These are phyloP conservation scores for Pisolithus tinctorius DNA, from an alignment of 768 basidiomycete species.

Conservation along the genomic window DNA sequence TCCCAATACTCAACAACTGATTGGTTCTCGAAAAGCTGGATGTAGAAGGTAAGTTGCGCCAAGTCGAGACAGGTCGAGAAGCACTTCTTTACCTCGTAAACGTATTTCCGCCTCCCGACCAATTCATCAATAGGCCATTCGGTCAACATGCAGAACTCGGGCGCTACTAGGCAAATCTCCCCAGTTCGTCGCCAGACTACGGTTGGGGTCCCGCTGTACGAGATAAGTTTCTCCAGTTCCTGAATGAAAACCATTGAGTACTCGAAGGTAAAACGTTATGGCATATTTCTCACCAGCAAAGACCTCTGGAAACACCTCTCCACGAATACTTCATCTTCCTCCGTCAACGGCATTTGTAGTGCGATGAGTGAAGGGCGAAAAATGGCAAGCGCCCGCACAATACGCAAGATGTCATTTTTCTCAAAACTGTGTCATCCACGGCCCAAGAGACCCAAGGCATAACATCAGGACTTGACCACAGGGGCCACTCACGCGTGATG, in stretches of 20 bases:
- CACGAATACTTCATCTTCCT: conserved; percentile 94
- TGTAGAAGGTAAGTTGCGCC: background rate
- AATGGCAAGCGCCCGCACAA: conserved; percentile 90
- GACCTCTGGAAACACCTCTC: conserved; percentile 95
- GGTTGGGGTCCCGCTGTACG: conserved; percentile 94
- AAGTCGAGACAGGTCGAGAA: conserved; percentile 13
- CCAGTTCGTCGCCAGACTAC: conserved; percentile 98
- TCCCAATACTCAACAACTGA: conserved; percentile 96
- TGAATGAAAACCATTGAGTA: conserved; percentile 24
- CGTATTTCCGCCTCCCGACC: conserved; percentile 45
- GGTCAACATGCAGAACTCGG: conserved; percentile 92
- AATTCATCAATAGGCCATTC: conserved; percentile 88
- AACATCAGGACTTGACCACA: conserved; percentile 28
- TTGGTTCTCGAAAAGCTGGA: conserved; percentile 88
- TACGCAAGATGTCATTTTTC: conserved; percentile 90
- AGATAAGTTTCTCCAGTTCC: conserved; percentile 97
- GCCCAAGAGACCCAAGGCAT: conserved; percentile 29
- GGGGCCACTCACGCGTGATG: conserved; percentile 36
- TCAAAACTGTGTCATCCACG: conserved; percentile 61
- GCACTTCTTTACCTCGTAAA: conserved; percentile 26
- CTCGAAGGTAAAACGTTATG: background rate
- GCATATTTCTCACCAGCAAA: conserved; percentile 54
- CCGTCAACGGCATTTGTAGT: conserved; percentile 93
- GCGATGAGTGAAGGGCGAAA: conserved; percentile 97
- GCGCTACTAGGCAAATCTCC: conserved; percentile 94